Percentiles rank a stretch among this genome's conserved stretches.
Evolutionary conservation across 2,329 filamentous ascomycete genomes (phyloP).

Genomic region (Alternaria brassicicola): DNA sequence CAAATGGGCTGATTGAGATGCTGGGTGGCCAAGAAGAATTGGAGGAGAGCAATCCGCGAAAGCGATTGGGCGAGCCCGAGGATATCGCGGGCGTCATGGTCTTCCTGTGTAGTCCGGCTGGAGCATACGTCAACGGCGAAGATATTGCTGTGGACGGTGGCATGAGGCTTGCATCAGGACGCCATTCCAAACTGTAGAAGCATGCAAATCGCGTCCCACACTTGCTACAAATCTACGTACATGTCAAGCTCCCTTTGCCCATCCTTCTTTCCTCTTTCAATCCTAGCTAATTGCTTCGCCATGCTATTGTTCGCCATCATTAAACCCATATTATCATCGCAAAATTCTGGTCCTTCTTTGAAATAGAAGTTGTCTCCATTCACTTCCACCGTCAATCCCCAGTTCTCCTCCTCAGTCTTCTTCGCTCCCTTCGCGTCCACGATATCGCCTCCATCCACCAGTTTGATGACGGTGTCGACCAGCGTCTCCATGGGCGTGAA

Average conservation of each 20-base stretch:
- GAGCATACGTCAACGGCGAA: constrained; percentile 41
- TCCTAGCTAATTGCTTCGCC: constrained; percentile 33
- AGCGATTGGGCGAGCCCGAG: constrained; percentile 42
- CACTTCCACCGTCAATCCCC: constrained; percentile 38
- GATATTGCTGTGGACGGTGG: constrained; percentile 44
- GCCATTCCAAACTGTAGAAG: constrained; percentile 35
- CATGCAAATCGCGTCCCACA: background rate
- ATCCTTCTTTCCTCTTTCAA: constrained; percentile 25
- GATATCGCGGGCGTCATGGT: constrained; percentile 49
- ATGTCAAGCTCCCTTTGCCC: constrained; percentile 3
- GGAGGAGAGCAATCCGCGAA: constrained; percentile 39
- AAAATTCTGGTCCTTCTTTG: constrained; percentile 24
- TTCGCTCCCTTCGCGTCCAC: constrained; percentile 31
- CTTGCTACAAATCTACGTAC: background rate
- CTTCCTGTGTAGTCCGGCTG: constrained; percentile 40
- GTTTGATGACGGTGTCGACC: constrained; percentile 33
- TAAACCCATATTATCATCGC: constrained; percentile 36
- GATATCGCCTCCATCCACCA: constrained; percentile 42
- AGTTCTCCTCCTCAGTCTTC: constrained; percentile 28
- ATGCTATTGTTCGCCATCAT: constrained; percentile 43
- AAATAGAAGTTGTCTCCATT: constrained; percentile 38
- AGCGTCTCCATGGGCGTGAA: constrained; percentile 45
- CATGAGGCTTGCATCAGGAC: constrained; percentile 32
- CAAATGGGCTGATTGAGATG: constrained; percentile 47
- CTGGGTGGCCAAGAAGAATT: constrained; percentile 52